Conservation (phyloP, 345 rosid genomes). For the Microthlaspi erraticum region DNA sequence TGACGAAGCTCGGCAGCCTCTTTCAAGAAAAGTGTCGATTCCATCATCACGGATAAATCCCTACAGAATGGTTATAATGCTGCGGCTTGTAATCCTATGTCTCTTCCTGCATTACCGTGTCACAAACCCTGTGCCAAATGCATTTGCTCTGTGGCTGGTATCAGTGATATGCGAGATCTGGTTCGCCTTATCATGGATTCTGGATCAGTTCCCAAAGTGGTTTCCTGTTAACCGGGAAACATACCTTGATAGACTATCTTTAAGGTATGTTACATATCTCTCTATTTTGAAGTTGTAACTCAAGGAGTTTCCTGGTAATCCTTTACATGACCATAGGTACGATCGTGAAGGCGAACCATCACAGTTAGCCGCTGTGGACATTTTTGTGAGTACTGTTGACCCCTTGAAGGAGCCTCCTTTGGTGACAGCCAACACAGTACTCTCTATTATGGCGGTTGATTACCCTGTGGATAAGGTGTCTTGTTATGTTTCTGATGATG, state of each 20-base stretch:
- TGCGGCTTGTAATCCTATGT: conserved; percentile 82
- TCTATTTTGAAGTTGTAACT: conserved; percentile 11
- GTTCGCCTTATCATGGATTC: conserved; percentile 96
- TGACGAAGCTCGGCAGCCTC: conserved; percentile 95
- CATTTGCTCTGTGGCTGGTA: conserved; percentile 81
- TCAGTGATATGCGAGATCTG: conserved; percentile 97
- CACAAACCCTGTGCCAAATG: conserved; percentile 87
- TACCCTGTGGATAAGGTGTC: conserved; percentile 96
- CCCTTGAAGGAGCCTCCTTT: conserved; percentile 97
- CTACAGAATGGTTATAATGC: conserved; percentile 89
- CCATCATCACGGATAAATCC: too few species aligned
- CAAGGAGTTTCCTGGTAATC: neutral
- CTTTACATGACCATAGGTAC: conserved; percentile 44
- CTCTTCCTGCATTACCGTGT: conserved; percentile 90
- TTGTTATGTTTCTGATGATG: conserved; percentile 94
- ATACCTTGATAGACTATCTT: conserved; percentile 87
- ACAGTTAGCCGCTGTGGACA: conserved; percentile 87
- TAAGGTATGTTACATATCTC: conserved; percentile 60
- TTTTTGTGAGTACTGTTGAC: conserved; percentile 96
- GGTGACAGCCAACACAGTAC: conserved; percentile 91
- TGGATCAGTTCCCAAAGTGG: conserved; percentile 98
- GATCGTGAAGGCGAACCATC: conserved; percentile 93
- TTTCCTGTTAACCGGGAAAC: conserved; percentile 93
- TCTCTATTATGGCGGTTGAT: conserved; percentile 91
- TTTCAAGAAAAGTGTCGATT: conserved; percentile 86